Evolutionary conservation across 257 asterid genomes (phyloP).

Genomic region (Plantago elongata): DNA sequence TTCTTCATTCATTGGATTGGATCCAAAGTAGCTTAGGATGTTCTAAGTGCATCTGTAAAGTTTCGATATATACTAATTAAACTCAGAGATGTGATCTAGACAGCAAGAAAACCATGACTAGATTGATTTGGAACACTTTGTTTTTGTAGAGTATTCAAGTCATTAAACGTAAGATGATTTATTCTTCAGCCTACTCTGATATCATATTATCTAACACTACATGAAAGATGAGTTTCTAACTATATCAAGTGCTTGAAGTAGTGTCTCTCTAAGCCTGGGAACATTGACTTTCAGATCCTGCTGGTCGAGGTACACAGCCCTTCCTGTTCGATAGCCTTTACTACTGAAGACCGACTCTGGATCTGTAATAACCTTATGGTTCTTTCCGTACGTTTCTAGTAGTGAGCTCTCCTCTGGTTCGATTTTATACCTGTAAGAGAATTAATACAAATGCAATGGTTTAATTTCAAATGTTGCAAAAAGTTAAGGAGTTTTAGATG

Average conservation of each 20-base stretch:
- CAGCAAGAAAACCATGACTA: background rate
- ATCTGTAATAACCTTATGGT: constrained; percentile 36
- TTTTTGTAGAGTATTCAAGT: background rate
- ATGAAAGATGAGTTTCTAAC: constrained; percentile 13
- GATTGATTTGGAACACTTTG: background rate
- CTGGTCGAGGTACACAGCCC: constrained; percentile 35
- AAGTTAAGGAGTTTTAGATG: too few species aligned
- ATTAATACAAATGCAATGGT: too few species aligned
- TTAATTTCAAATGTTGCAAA: too few species aligned
- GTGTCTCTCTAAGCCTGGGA: constrained; percentile 43
- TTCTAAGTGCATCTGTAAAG: background rate
- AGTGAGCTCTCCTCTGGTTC: constrained; percentile 58
- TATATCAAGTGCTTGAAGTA: constrained; percentile 36
- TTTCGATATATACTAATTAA: too few species aligned
- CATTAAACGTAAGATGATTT: background rate
- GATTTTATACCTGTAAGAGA: constrained; percentile 31
- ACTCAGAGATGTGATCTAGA: too few species aligned
- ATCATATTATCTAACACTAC: background rate
- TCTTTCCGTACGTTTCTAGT: constrained; percentile 25
- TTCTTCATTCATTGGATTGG: background rate
- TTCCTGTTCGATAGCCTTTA: constrained; percentile 29
- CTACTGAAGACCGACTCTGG: constrained; percentile 26
- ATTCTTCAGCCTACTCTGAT: background rate
- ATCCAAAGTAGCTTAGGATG: background rate
- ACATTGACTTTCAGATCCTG: constrained; percentile 48